Evolutionary conservation across 345 rosid genomes (phyloP).

Genomic region (Ricinus communis): DNA sequence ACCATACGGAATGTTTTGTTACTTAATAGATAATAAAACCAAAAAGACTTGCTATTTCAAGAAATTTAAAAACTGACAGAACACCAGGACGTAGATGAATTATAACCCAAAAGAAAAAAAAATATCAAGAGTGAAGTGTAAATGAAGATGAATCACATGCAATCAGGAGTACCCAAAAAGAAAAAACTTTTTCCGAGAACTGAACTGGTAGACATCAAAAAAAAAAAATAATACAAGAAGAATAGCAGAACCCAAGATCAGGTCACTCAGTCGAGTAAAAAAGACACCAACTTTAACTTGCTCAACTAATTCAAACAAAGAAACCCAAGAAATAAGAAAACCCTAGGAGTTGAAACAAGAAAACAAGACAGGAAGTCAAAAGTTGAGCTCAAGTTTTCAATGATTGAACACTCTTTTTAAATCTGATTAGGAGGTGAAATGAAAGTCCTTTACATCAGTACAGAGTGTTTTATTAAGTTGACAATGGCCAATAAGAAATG

Average conservation of each 20-base stretch:
- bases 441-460: background rate
- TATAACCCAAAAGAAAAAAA: background rate
- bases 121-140: conserved; percentile 19
- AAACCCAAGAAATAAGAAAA: conserved; percentile 7
- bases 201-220: background rate
- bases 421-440: conserved; percentile 28
- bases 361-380: conserved; percentile 28
- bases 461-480: conserved; percentile 1
- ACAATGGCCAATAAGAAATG: background rate
- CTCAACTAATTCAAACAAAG: background rate
- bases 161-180: conserved; percentile 1
- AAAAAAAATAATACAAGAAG: background rate
- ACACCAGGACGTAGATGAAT: background rate
- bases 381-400: conserved; percentile 26
- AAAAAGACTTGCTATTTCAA: background rate
- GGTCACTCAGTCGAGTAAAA: background rate
- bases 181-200: background rate
- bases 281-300: background rate
- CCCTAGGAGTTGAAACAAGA: conserved; percentile 11
- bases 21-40: too few species aligned
- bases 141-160: conserved; percentile 18
- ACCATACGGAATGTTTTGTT: background rate
- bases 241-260: background rate
- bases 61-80: conserved; percentile 10
- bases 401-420: conserved; percentile 34